Conservation (phyloP, 2,329 filamentous ascomycete genomes). For the Colletotrichum sp. region DNA sequence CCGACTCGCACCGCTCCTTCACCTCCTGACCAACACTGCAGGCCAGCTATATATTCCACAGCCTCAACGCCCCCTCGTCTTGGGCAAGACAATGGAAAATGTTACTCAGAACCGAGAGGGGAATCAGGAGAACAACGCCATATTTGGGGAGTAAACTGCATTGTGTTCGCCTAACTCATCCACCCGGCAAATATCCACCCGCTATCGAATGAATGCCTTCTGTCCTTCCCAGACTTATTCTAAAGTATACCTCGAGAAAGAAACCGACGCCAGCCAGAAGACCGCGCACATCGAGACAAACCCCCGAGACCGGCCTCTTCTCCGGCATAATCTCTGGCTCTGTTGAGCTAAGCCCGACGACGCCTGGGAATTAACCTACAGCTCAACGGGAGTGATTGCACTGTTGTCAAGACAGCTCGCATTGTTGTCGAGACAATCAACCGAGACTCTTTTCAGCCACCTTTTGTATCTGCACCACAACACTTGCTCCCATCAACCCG, state of each 20-base stretch:
- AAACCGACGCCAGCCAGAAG: neutral
- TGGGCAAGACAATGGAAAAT: neutral
- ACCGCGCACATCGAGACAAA: accelerated
- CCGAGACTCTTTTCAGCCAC: neutral
- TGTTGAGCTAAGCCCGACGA: neutral
- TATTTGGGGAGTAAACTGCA: neutral
- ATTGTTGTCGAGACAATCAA: no score
- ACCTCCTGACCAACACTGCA: neutral
- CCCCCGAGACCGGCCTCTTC: neutral
- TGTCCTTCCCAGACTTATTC: neutral
- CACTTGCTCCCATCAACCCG: neutral
- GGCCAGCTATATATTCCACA: neutral
- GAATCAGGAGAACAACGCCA: neutral
- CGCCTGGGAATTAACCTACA: neutral
- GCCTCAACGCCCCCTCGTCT: accelerated
- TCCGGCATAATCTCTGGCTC: neutral
- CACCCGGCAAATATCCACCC: no score
- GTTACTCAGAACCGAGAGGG: no score
- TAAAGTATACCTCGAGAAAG: neutral
- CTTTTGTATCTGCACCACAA: neutral
- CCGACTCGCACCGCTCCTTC: neutral
- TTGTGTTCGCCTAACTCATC: accelerated
- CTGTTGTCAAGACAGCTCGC: no score
- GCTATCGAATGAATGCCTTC: no score
- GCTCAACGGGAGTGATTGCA: neutral